phyloP scores from a whole-genome alignment of 2,329 filamentous ascomycete genomes.

The Ophiostoma sp. region DNA sequence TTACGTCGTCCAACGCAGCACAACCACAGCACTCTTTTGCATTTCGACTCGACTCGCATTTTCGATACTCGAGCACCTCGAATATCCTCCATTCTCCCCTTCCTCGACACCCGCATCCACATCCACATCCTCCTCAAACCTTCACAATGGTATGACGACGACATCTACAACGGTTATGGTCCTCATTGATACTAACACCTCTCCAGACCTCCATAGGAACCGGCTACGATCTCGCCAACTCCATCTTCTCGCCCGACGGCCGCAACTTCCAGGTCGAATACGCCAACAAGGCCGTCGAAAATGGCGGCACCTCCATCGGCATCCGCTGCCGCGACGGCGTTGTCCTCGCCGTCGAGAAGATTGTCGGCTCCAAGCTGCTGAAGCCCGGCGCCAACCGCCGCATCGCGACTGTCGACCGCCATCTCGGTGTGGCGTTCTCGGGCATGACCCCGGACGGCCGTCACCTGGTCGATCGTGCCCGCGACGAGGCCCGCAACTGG shows the following conservation, averaged over 20 bases:
- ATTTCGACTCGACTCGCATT: not conserved
- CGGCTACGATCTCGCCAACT: constrained; percentile 98
- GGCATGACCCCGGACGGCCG: constrained; percentile 93
- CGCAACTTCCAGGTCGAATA: constrained; percentile 99
- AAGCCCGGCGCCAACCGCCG: constrained; percentile 96
- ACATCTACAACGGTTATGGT: not conserved
- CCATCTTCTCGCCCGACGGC: constrained; percentile 98
- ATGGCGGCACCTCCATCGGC: constrained; percentile 91
- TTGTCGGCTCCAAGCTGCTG: constrained; percentile 90
- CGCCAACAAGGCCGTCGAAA: constrained; percentile 97
- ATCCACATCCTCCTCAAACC: not conserved
- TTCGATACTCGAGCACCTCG: not conserved
- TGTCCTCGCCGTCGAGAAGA: constrained; percentile 94
- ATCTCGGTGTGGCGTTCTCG: constrained; percentile 89
- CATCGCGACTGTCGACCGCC: constrained; percentile 90
- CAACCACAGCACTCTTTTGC: not conserved
- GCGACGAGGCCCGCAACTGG: constrained; percentile 91
- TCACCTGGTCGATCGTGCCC: constrained; percentile 90
- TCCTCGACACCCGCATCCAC: not conserved
- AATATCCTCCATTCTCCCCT: not conserved
- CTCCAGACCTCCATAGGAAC: constrained; percentile 96
- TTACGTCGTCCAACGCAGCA: not conserved
- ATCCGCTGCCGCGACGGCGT: constrained; percentile 97
- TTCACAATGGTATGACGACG: constrained; percentile 5
- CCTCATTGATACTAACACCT: not conserved